Evolutionary conservation across 768 basidiomycete genomes (phyloP), one percentile per base, ranked within the genome.

Genomic region (Pseudohyphozyma bogoriensis): DNA sequence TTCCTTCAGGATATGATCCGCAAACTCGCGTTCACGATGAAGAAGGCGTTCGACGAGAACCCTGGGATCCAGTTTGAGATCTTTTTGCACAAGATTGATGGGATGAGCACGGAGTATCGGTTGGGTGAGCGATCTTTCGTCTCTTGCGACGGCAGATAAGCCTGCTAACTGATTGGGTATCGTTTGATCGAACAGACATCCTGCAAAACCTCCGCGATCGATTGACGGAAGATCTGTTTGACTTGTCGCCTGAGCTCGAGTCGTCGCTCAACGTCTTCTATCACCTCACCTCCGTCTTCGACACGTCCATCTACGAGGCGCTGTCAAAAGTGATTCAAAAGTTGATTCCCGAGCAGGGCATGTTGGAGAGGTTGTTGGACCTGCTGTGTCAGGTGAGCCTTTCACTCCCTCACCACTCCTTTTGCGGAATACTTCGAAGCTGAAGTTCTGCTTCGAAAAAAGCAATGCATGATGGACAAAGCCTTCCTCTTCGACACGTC

Each of bases 1-100:
- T n/a, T n/a, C n/a, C n/a, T n/a, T n/a, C 49, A 58, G 26, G 64
- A 66, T 39, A 58, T 64, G 53, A 58, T 57, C 26, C 57, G 58
- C 10, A 67, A 65, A 45, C 83, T 89, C 69, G 84, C 91, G 64
- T 78, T 85, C 35, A 81, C 85, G 10, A 85, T 87, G 4, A 86
- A 83, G 70, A 78, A 82, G 45, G 80, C 83, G 42, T 65, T 64
- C 42, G 61, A 58, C 9, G 58, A 61, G 12, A 88, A 87, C 70
- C 87, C 85, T 8, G 77, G 79, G 44, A 81, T 92, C 59, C 82
- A 83, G 65, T 79, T 96, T 31, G 89, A 93, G 71, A 84, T 96
- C 35, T 95, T 96, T 68, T 87, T 92, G 9, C 93, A 96, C 76
- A 96, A 97, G 74, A 85, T 88, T 10, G 93, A 97, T 74, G 86